Evolutionary conservation across 306 rosid genomes (phyloP).

Genomic region (Vigna mungo): DNA sequence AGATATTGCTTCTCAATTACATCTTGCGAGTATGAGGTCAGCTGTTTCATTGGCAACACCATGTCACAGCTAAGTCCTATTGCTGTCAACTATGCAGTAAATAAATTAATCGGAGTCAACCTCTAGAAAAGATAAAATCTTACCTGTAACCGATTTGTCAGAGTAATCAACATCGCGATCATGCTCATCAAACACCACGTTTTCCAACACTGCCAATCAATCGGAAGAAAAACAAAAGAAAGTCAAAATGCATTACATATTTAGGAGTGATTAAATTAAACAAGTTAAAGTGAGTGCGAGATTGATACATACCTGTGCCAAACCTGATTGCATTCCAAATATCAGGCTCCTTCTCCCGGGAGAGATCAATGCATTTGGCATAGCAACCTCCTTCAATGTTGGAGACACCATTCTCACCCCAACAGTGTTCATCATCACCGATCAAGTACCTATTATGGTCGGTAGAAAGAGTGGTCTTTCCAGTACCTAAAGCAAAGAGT

Average conservation of each 20-base stretch:
- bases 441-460: conserved; percentile 80
- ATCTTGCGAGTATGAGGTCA: conserved; percentile 33
- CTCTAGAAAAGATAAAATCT: conserved; percentile 4
- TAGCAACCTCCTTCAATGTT: conserved; percentile 98
- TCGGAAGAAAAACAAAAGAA: not conserved
- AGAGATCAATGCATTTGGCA: conserved; percentile 90
- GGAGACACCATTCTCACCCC: conserved; percentile 84
- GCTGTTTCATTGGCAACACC: conserved; percentile 26
- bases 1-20: conserved; percentile 25
- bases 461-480: conserved; percentile 88
- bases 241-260: conserved; percentile 9
- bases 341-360: conserved; percentile 84
- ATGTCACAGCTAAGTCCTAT: conserved; percentile 31
- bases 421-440: conserved; percentile 93
- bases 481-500: conserved; percentile 62
- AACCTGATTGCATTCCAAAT: conserved; percentile 92
- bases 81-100: conserved; percentile 2
- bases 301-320: conserved; percentile 79
- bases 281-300: conserved; percentile 3
- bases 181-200: conserved; percentile 89
- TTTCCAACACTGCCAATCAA: conserved; percentile 72
- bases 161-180: conserved; percentile 79
- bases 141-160: conserved; percentile 90
- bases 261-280: not conserved
- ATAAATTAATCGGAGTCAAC: conserved; percentile 38